These are phyloP conservation scores for Petunia axillaris DNA, from an alignment of 257 asterid species.

Conservation along the genomic window DNA sequence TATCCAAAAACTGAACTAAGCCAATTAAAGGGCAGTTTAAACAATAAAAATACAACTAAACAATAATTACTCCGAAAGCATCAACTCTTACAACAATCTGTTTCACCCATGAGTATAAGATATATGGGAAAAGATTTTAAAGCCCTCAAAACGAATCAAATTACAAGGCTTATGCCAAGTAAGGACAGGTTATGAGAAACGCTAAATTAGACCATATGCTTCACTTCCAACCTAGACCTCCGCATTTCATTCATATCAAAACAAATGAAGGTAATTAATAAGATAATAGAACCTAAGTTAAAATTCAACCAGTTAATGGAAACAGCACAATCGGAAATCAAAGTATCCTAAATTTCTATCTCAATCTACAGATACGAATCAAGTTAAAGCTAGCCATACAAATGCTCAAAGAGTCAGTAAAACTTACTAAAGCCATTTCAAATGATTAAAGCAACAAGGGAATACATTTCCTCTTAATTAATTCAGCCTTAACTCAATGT, in stretches of 20 bases:
- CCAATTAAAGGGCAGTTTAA: neutral
- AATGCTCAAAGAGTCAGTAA: constrained; percentile 16
- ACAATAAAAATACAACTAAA: constrained; percentile 9
- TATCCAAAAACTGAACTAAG: neutral
- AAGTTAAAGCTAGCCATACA: neutral
- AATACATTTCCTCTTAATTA: neutral
- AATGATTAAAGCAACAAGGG: neutral
- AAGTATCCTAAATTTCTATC: constrained; percentile 12
- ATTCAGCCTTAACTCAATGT: constrained; percentile 10
- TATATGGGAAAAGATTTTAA: constrained; percentile 9
- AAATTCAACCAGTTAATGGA: constrained; percentile 3
- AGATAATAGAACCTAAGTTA: neutral
- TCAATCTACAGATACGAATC: constrained; percentile 14
- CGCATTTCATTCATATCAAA: neutral
- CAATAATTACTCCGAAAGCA: constrained; percentile 5
- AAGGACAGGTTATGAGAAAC: neutral
- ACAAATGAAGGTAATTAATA: neutral
- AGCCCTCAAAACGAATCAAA: constrained; percentile 20
- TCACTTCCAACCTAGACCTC: constrained; percentile 6
- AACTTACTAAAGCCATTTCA: constrained; percentile 20
- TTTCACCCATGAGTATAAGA: neutral
- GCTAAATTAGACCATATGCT: neutral
- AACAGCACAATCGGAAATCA: neutral
- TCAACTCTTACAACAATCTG: constrained; percentile 3
- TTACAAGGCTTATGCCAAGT: neutral